Conservation (phyloP, 2,329 filamentous ascomycete genomes). For the Dothideomycetes sp. region DNA sequence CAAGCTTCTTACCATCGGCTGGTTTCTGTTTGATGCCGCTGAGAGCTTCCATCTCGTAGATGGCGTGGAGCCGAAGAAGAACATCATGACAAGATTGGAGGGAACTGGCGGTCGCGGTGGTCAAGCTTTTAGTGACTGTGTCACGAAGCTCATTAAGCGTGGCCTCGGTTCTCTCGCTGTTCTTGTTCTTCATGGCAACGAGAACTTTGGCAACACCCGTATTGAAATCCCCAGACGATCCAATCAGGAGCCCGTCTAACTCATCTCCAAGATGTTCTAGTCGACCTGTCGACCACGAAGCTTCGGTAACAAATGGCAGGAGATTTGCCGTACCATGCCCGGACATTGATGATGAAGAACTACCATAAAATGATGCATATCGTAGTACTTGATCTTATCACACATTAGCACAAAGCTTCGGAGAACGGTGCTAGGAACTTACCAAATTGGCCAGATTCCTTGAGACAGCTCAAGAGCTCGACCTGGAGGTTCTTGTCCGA, state of each 20-base stretch:
- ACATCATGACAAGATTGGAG: constrained; percentile 74
- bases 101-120: constrained; percentile 65
- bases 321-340: constrained; percentile 36
- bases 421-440: constrained; percentile 13
- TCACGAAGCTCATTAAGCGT: constrained; percentile 56
- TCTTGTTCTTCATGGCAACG: constrained; percentile 45
- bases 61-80: constrained; percentile 75
- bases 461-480: constrained; percentile 76
- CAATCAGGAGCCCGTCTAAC: constrained; percentile 31
- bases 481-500: constrained; percentile 67
- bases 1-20: constrained; percentile 5
- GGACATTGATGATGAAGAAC: constrained; percentile 20
- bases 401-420: not conserved
- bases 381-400: constrained; percentile 8
- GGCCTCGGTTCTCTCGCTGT: constrained; percentile 41
- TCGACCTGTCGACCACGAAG: constrained; percentile 78
- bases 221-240: constrained; percentile 59
- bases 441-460: constrained; percentile 94
- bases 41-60: constrained; percentile 79
- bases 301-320: constrained; percentile 77
- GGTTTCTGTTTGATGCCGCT: constrained; percentile 28
- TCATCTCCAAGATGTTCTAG: constrained; percentile 68
- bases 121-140: constrained; percentile 62
- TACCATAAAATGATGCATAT: constrained; percentile 14
- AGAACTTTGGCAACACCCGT: constrained; percentile 63